A percentile compares a stretch with the other conserved stretches of the same genome.
Evolutionary conservation across 2,329 filamentous ascomycete genomes (phyloP).

Genomic region (Venturia nashicola): DNA sequence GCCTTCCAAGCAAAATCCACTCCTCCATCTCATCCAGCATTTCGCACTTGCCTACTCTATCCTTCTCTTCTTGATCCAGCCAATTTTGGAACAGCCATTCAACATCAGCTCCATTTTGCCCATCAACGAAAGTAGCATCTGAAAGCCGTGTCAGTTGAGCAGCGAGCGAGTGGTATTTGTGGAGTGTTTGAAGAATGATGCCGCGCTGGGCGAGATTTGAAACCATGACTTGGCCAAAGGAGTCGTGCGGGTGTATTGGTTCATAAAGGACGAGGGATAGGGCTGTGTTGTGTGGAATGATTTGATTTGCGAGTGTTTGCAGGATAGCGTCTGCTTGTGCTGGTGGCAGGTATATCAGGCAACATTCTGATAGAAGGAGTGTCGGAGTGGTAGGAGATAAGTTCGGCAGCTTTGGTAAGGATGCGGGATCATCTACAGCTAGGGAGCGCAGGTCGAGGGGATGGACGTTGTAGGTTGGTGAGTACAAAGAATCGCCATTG

Average conservation of each 20-base stretch:
- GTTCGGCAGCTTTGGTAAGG: slow-evolving; percentile 23
- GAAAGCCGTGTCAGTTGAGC: slow-evolving; percentile 58
- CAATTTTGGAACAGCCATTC: slow-evolving; percentile 67
- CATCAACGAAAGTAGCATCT: slow-evolving; percentile 50
- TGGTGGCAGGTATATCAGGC: slow-evolving; percentile 73
- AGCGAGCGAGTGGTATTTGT: slow-evolving; percentile 53
- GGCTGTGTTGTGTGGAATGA: slow-evolving; percentile 32
- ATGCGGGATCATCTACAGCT: slow-evolving; percentile 16
- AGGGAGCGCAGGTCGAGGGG: slow-evolving; percentile 57
- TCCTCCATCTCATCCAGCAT: slow-evolving; percentile 94
- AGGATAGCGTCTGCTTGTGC: slow-evolving; percentile 52
- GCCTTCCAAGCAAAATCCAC: slow-evolving; percentile 72
- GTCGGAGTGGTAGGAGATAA: slow-evolving; percentile 56
- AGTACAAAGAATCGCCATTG: slow-evolving; percentile 31
- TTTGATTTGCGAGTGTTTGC: slow-evolving; percentile 22
- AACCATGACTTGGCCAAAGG: slow-evolving; percentile 88
- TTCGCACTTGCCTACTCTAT: slow-evolving; percentile 66
- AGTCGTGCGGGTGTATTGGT: slow-evolving; percentile 68
- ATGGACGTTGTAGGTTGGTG: slow-evolving; percentile 40
- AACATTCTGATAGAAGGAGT: slow-evolving; percentile 86
- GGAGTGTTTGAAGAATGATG: slow-evolving; percentile 74
- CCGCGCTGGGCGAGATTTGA: slow-evolving; percentile 72
- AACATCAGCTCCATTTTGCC: slow-evolving; percentile 46
- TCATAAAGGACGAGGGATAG: slow-evolving; percentile 71
- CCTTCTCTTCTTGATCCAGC: slow-evolving; percentile 59